These are phyloP conservation scores for Rhodotorula taiwanensis DNA, from an alignment of 768 basidiomycete species.

Conservation along the genomic window DNA sequence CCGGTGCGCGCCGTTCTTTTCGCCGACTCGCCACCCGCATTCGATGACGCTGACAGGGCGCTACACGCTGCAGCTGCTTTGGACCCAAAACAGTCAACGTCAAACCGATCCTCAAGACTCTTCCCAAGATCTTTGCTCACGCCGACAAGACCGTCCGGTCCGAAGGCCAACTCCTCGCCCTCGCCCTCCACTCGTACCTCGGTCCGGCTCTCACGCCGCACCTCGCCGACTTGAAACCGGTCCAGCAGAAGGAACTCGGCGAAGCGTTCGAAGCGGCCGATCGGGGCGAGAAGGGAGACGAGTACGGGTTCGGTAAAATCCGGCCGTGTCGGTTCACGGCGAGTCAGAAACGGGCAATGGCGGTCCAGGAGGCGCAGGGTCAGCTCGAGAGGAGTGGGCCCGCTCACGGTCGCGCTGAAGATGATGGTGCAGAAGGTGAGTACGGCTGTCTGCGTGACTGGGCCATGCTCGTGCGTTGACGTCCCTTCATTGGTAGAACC, in stretches of 20 bases:
- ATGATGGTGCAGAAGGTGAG: slow-evolving; percentile 45
- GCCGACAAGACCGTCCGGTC: slow-evolving; percentile 90
- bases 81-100: slow-evolving; percentile 68
- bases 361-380: slow-evolving; percentile 43
- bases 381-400: too few species aligned
- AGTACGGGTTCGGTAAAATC: slow-evolving; percentile 65
- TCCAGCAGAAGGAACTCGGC: slow-evolving; percentile 91
- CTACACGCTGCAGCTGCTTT: slow-evolving; percentile 57
- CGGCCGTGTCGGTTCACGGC: slow-evolving; percentile 67
- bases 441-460: too few species aligned
- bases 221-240: slow-evolving; percentile 84
- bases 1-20: slow-evolving; percentile 53
- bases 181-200: slow-evolving; percentile 75
- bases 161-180: slow-evolving; percentile 72
- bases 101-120: slow-evolving; percentile 69
- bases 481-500: too few species aligned
- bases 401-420: too few species aligned
- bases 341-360: slow-evolving; percentile 61
- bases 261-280: slow-evolving; percentile 65
- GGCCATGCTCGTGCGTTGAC: too few species aligned
- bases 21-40: too few species aligned
- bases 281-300: slow-evolving; percentile 76
- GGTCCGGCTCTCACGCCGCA: slow-evolving; percentile 75
- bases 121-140: slow-evolving; percentile 92
- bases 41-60: too few species aligned